Evolutionary conservation across 208 protist genomes (phyloP), one percentile per base, ranked within the genome.

Genomic region (Acanthamoeba castellanii): DNA sequence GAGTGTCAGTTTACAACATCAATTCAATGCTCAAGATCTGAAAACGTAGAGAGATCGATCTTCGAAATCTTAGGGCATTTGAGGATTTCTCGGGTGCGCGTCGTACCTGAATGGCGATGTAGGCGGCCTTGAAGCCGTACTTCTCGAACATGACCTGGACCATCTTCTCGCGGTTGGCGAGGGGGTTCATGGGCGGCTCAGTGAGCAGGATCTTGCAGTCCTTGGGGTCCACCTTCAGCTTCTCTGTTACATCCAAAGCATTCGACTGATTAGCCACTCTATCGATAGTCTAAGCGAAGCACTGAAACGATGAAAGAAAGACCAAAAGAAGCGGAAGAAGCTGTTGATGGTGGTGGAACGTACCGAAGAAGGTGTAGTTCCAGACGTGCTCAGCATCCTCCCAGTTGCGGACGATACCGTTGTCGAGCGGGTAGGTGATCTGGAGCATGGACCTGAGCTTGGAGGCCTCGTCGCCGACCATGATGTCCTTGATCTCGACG

Each of bases 401-500:
- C 99, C 99, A 99, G 96, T 99, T 98, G 57, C 97, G 97, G 87
- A 99, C 97, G 55, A 99, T 98, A 74, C 99, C 99, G 96, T 99
- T 99, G 32, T 98, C 96, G 6, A 99, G 96, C 18, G 99, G 99
- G 96, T 99, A 99, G 25, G 89, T 98, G 59, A 99, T 97, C 87
- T 99, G 96, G 25, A 99, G 97, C 81, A 98, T 96, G 25, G 97
- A 95, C 25, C 98, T 95, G 30, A 98, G 61, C 42, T 96, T 94
- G 14, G 96, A 95, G 20, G 97, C 97, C 81, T 99, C 99, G 84
- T 99, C 98, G 57, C 99, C 99, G 45, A 99, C 94, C 97, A 99
- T 98, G 94, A 99, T 97, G 85, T 99, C 98, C 92, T 98, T 97
- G 78, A 98, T 92, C 30, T 95, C 88, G 72, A 97, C 92, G 64